Evolutionary conservation across 1,284 basidiomycete genomes (phyloP), one percentile per base, ranked within the genome.

Genomic region (Boletellus dicymbophilus): DNA sequence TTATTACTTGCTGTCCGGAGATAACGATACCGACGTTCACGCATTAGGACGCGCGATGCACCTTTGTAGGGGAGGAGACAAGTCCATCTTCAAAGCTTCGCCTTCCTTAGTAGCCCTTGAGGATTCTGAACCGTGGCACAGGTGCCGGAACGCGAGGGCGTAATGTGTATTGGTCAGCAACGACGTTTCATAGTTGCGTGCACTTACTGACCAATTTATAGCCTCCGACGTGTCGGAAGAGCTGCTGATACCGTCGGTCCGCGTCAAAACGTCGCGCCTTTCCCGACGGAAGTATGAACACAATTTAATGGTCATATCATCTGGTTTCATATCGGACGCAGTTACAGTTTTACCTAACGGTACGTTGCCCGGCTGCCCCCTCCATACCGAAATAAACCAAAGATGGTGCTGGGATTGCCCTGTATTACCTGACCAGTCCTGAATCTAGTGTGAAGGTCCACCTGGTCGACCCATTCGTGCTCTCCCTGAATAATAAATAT

Each of bases 31-130:
- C 55, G 60, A 37, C 36, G 13, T 9, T 44, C 48, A 15, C 60
- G 57, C 53, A 60, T 60, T 49, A 42, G 11, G 37, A n/a, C 34
- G 20, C 34, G 20, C 40, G 56, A 58, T 62, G 46, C 53, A 26
- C 55, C 51, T 33, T 41, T 25, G 48, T 45, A 46, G 34, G 38
- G 10, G 16, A 23, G 21, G 6, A n/a, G n/a, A n/a, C n/a, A n/a
- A n/a, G n/a, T n/a, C n/a, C n/a, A n/a, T n/a, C n/a, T n/a, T n/a
- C n/a, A n/a, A n/a, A n/a, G n/a, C n/a, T n/a, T n/a, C n/a, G n/a
- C n/a, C n/a, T n/a, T n/a, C n/a, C n/a, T n/a, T n/a, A n/a, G n/a
- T n/a, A n/a, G n/a, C n/a, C n/a, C n/a, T n/a, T n/a, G n/a, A n/a
- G n/a, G n/a, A n/a, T n/a, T 36, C 13, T 36, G 34, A 20, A 20